Evolutionary conservation across 192 early-diverging fungal species (phyloP).

Genomic region (Podila minutissima): DNA sequence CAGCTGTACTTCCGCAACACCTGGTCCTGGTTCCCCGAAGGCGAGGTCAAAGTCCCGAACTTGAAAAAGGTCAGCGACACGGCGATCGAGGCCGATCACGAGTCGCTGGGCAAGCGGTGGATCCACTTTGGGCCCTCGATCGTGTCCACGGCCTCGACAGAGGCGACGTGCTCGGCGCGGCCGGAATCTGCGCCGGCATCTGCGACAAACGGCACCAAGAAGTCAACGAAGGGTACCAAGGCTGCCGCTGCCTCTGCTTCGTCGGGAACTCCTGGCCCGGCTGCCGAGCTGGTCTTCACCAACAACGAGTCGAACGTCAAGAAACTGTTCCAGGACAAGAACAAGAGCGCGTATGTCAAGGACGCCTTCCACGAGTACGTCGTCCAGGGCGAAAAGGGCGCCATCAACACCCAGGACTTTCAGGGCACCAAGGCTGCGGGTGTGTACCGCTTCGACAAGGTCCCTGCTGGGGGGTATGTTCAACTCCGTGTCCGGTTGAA

Average conservation of each 20-base stretch:
- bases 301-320: conserved; percentile 61
- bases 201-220: too few species aligned
- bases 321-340: conserved; percentile 49
- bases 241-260: too few species aligned
- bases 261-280: not conserved
- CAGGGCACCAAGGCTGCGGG: conserved; percentile 60
- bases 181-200: not conserved
- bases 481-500: conserved; percentile 37
- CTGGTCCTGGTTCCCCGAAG: conserved; percentile 38
- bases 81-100: conserved; percentile 21
- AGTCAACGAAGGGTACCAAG: not conserved
- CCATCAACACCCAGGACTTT: conserved; percentile 39
- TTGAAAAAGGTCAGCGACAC: conserved; percentile 16
- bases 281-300: conserved; percentile 54
- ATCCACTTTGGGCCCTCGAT: conserved; percentile 20
- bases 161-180: not conserved
- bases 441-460: conserved; percentile 52
- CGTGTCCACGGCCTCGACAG: not conserved
- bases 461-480: conserved; percentile 50
- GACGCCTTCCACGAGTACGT: conserved; percentile 61
- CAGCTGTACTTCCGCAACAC: conserved; percentile 49
- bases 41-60: conserved; percentile 18
- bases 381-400: conserved; percentile 35
- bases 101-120: conserved; percentile 22
- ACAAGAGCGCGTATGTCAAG: conserved; percentile 51